Percentiles rank a stretch among this genome's conserved stretches.
phyloP scores from a whole-genome alignment of 768 basidiomycete genomes.

The Lentinus brumalis region DNA sequence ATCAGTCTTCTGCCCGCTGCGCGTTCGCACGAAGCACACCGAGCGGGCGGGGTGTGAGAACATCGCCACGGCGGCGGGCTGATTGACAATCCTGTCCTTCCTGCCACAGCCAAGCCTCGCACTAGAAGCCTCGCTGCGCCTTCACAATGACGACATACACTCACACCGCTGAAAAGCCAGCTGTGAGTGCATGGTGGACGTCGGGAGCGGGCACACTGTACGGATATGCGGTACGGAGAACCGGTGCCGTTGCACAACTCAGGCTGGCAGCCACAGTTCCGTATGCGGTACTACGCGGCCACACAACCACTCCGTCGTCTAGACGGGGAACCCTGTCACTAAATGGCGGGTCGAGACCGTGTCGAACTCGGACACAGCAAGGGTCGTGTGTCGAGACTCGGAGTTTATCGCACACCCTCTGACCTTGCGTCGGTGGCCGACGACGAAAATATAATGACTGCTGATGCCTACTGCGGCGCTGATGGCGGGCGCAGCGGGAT shows the following conservation, averaged over 20 bases:
- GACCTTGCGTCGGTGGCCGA: no score
- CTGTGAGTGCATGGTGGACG: no score
- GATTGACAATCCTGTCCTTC: background rate
- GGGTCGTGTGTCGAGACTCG: no score
- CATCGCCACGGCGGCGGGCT: background rate
- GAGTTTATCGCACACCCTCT: no score
- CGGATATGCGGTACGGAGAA: background rate
- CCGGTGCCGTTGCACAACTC: background rate
- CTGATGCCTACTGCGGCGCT: background rate
- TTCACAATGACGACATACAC: background rate
- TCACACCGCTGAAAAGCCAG: background rate
- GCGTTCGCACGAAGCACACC: background rate
- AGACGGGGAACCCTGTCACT: no score
- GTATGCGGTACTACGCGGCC: no score
- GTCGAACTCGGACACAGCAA: no score
- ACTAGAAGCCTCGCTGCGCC: background rate
- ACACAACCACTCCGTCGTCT: no score
- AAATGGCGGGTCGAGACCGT: no score
- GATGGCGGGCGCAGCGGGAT: background rate
- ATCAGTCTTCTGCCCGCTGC: background rate
- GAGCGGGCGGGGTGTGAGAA: background rate
- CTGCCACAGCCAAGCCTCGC: background rate
- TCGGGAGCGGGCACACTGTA: background rate
- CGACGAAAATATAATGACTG: no score
- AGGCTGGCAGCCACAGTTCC: background rate